phyloP scores from a whole-genome alignment of 306 rosid genomes.

The Begonia loranthoides region DNA sequence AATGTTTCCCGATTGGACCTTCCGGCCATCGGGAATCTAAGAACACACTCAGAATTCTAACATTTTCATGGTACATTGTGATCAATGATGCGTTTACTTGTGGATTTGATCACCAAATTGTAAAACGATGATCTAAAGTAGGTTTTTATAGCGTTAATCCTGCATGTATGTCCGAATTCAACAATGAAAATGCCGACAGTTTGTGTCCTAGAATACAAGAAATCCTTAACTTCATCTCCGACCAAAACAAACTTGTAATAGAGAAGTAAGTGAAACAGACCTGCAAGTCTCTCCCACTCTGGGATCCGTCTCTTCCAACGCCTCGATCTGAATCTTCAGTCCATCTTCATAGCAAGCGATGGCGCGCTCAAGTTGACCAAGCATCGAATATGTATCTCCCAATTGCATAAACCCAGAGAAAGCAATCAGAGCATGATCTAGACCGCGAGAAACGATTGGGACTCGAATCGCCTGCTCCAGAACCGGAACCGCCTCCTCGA shows the following conservation, averaged over 20 bases:
- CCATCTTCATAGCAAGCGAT: slow-evolving; percentile 78
- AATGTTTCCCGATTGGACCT: no score
- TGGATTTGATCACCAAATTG: no score
- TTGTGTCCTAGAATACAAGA: no score
- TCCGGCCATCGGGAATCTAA: no score
- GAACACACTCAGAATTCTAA: no score
- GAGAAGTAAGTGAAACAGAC: slow-evolving; percentile 11
- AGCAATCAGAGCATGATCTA: slow-evolving; percentile 37
- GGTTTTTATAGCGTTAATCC: no score
- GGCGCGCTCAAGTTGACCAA: slow-evolving; percentile 53
- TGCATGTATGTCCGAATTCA: no score
- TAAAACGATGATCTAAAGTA: no score
- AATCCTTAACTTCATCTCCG: no score
- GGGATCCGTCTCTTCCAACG: slow-evolving; percentile 53
- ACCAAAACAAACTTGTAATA: background rate
- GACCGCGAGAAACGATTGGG: slow-evolving; percentile 17
- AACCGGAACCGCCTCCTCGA: slow-evolving; percentile 44
- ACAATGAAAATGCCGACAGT: no score
- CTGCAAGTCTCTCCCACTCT: slow-evolving; percentile 71
- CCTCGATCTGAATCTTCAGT: slow-evolving; percentile 41
- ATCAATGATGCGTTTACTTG: no score
- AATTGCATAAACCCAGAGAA: slow-evolving; percentile 82
- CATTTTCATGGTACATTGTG: no score
- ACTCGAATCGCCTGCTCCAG: slow-evolving; percentile 49
- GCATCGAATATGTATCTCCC: slow-evolving; percentile 68